phyloP scores from a whole-genome alignment of 176 grass and related monocot species.

The Musa acuminata region DNA sequence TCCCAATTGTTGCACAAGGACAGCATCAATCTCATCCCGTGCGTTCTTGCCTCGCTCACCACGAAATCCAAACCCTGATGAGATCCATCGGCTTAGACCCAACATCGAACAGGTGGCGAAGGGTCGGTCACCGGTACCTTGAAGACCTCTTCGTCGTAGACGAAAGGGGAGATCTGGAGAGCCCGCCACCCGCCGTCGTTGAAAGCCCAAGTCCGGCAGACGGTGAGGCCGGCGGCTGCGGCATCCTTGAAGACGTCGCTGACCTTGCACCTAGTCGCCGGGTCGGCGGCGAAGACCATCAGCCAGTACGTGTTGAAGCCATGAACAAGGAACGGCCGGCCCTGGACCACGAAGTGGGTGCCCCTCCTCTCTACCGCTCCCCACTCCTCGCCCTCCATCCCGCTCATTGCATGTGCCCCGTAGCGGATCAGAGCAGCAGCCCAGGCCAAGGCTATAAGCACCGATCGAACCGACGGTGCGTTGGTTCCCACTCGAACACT shows the following conservation, averaged over 20 bases:
- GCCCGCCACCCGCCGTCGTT: slow-evolving; percentile 60
- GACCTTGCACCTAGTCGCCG: slow-evolving; percentile 32
- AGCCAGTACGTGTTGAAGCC: slow-evolving; percentile 85
- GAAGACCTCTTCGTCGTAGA: slow-evolving; percentile 55
- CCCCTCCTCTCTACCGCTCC: slow-evolving; percentile 38
- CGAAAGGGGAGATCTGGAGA: slow-evolving; percentile 46
- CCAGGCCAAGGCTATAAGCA: no score
- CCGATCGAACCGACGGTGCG: no score
- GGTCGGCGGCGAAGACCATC: slow-evolving; percentile 64
- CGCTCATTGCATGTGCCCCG: slow-evolving; percentile 8
- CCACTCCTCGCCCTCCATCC: slow-evolving; percentile 32
- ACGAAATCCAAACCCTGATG: no score
- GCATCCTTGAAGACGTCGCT: slow-evolving; percentile 40
- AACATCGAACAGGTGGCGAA: no score
- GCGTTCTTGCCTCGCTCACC: no score
- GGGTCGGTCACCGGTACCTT: slow-evolving; percentile 19
- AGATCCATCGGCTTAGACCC: no score
- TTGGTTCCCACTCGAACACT: no score
- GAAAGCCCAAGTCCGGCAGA: slow-evolving; percentile 85
- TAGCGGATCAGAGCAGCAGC: not conserved
- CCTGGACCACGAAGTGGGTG: slow-evolving; percentile 29
- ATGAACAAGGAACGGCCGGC: slow-evolving; percentile 51
- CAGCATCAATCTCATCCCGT: no score
- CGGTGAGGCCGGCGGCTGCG: slow-evolving; percentile 39
- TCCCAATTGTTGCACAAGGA: no score